Base-by-base conservation (phyloP, 2,329 filamentous ascomycete species). In the Aspergillus cejpii region DNA sequence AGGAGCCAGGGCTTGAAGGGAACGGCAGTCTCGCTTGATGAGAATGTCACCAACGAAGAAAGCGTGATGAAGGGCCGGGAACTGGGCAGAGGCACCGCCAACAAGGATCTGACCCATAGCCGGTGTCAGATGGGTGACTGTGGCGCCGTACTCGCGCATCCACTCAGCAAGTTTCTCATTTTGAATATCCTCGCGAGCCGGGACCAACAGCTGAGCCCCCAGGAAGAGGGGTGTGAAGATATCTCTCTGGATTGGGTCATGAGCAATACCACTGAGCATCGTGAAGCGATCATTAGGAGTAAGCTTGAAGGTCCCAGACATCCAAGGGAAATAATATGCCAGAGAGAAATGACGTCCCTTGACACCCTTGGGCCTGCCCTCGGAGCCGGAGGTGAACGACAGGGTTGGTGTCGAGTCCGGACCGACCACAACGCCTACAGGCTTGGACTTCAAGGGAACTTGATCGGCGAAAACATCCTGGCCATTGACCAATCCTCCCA, bases 91-190 rank as follows among this genome's bases (percentile, higher is more conserved):
- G 19, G 88, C 85, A 54, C 86, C 87, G 34, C 89, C 90, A n/a
- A 91, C 83, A 1, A 97, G 72, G 49, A 97, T 92, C 57, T 96
- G 87, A 44, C 90, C 90, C 90, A 97, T 96, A 45, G 92, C 92
- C 7, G 92, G 92, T 1, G 92, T 98, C 29, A 97, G 71, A 67
- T 97, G 92, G 10, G 85, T 88, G 15, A 89, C 85, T 12, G 83
- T 94, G 2, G 85, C 80, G 44, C 77, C 71, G 60, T 85, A 79
- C 41, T 84, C 79, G 41, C 76, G 74, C 77, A 96, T 87, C 92
- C 92, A 98, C 60, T 94, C 88, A 3, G 84, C 84, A 11, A 96
- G 74, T 57, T 76, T 82, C 68, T 95, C 90, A 63, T 96, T 85
- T 43, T 84, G 79, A 48, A 97, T 97, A 55, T 89, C 82, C 51